Percentiles rank a stretch among this genome's conserved stretches.
These are phyloP conservation scores for Microthlaspi erraticum DNA, from an alignment of 345 rosid species.

Conservation along the genomic window DNA sequence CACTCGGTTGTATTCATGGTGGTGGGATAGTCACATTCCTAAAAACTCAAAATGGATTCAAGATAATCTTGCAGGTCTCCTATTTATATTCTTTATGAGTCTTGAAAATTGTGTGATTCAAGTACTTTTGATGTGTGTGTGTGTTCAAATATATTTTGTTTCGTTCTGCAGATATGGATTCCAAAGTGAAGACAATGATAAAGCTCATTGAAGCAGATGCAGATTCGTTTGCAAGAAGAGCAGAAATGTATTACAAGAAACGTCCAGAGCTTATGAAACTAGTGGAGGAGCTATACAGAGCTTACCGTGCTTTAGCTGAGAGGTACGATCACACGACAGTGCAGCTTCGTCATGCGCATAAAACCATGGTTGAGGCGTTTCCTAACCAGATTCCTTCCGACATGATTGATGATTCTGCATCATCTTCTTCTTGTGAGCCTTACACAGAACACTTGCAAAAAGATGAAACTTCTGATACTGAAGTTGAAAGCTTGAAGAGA, in stretches of 20 bases:
- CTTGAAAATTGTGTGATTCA: neutral
- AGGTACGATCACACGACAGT: slow-evolving; percentile 94
- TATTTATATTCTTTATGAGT: neutral
- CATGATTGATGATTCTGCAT: slow-evolving; percentile 63
- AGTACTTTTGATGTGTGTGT: neutral
- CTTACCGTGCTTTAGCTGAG: slow-evolving; percentile 98
- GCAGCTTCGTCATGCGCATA: slow-evolving; percentile 87
- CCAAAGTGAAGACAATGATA: slow-evolving; percentile 93
- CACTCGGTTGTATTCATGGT: slow-evolving; percentile 85
- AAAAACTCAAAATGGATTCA: slow-evolving; percentile 99
- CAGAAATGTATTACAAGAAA: slow-evolving; percentile 98
- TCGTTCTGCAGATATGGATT: slow-evolving; percentile 68
- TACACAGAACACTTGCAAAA: slow-evolving; percentile 49
- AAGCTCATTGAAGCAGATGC: slow-evolving; percentile 99
- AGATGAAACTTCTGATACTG: slow-evolving; percentile 45
- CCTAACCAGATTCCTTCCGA: slow-evolving; percentile 79
- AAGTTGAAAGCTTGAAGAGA: slow-evolving; percentile 62
- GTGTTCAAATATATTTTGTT: neutral
- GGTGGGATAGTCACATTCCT: slow-evolving; percentile 99
- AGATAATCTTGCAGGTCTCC: slow-evolving; percentile 62
- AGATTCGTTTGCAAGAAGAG: slow-evolving; percentile 98
- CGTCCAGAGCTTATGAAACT: slow-evolving; percentile 98
- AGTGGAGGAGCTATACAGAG: slow-evolving; percentile 97
- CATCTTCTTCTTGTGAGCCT: slow-evolving; percentile 57
- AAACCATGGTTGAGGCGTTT: slow-evolving; percentile 83